Evolutionary conservation across 2,329 filamentous ascomycete species (phyloP).

Genomic region (Escovopsis sp.): DNA sequence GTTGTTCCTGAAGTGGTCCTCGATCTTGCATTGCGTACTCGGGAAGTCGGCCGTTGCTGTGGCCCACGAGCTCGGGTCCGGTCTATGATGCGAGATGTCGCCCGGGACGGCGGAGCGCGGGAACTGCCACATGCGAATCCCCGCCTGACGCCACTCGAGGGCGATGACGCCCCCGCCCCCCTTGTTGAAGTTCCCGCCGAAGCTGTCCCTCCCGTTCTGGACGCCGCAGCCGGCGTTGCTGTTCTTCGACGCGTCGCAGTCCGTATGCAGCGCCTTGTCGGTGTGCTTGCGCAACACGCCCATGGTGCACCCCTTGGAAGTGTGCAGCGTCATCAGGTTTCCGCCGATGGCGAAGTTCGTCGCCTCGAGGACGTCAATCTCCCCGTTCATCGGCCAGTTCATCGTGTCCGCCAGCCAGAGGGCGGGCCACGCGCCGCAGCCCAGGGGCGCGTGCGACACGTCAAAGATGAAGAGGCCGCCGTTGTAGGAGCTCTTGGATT

Average conservation of each 20-base stretch:
- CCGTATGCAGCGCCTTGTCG: conserved; percentile 24
- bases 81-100: conserved; percentile 34
- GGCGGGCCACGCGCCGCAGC: conserved; percentile 49
- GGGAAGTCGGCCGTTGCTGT: conserved; percentile 49
- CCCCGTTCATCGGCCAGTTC: conserved; percentile 49
- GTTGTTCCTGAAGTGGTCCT: conserved; percentile 45
- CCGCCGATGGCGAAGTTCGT: conserved; percentile 37
- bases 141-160: conserved; percentile 42
- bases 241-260: conserved; percentile 36
- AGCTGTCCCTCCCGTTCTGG: conserved; percentile 24
- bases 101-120: conserved; percentile 28
- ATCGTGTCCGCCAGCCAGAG: conserved; percentile 47
- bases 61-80: conserved; percentile 48
- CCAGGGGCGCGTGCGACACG: conserved; percentile 45
- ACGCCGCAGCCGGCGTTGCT: conserved; percentile 44
- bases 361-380: conserved; percentile 48
- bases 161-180: conserved; percentile 43
- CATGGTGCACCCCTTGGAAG: conserved; percentile 34
- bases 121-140: conserved; percentile 51
- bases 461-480: conserved; percentile 55
- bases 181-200: conserved; percentile 36
- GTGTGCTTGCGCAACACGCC: conserved; percentile 37
- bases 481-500: conserved; percentile 44
- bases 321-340: conserved; percentile 46
- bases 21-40: conserved; percentile 43